Percentiles rank a stretch among this genome's conserved stretches.
phyloP scores from a whole-genome alignment of 345 rosid genomes.

The Mercurialis annua region DNA sequence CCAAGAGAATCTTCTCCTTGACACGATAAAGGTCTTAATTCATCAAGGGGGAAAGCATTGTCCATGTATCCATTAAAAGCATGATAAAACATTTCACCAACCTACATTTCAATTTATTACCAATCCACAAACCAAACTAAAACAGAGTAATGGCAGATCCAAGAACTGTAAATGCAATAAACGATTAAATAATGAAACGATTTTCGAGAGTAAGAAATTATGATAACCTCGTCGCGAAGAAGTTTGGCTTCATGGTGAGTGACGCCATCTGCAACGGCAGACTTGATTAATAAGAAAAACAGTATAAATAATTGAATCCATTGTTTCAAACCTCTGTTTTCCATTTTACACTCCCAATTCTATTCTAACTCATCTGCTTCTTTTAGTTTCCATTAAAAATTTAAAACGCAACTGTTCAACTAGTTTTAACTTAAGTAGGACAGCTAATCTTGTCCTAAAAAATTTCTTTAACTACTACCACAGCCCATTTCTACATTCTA shows the following conservation, averaged over 20 bases:
- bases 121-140: too few relatives aligned
- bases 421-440: too few relatives aligned
- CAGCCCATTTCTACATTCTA: too few relatives aligned
- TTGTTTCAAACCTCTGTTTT: slow-evolving; percentile 9
- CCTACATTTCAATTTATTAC: slow-evolving; percentile 50
- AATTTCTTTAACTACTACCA: too few relatives aligned
- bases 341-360: slow-evolving; percentile 10
- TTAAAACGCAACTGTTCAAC: too few relatives aligned
- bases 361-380: neutral
- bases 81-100: slow-evolving; percentile 96
- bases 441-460: too few relatives aligned
- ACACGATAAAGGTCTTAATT: slow-evolving; percentile 82
- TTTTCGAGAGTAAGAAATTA: neutral
- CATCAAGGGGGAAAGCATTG: slow-evolving; percentile 93
- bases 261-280: slow-evolving; percentile 62
- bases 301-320: neutral
- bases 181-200: neutral
- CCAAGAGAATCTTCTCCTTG: slow-evolving; percentile 91
- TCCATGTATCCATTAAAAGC: slow-evolving; percentile 96
- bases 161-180: neutral
- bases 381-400: neutral
- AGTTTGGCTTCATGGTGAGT: slow-evolving; percentile 66
- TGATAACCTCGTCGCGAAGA: slow-evolving; percentile 80
- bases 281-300: neutral
- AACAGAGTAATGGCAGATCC: slow-evolving; percentile 3